Evolutionary conservation across 768 basidiomycete species (phyloP).

Genomic region (Tremella fuciformis): DNA sequence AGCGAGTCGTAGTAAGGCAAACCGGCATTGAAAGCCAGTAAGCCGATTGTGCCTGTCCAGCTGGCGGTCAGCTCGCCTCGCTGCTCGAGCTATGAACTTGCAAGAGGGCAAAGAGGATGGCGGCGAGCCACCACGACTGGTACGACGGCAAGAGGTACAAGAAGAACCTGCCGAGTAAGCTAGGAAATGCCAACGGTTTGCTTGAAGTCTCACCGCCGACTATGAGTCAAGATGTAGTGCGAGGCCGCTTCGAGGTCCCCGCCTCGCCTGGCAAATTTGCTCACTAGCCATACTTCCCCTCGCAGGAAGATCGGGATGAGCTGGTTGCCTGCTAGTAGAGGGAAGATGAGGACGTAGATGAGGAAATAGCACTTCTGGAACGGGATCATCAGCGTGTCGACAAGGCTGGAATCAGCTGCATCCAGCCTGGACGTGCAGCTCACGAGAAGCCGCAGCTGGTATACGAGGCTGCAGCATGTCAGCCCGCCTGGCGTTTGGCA

Average conservation of each 20-base stretch:
- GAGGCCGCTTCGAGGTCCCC: slow-evolving; percentile 17
- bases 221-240: slow-evolving; percentile 23
- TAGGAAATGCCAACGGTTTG: no score
- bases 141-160: slow-evolving; percentile 25
- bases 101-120: slow-evolving; percentile 3
- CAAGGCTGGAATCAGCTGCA: slow-evolving; percentile 8
- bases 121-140: slow-evolving; percentile 21
- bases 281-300: slow-evolving; percentile 20
- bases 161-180: slow-evolving; percentile 26
- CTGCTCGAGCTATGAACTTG: neutral
- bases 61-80: neutral
- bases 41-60: neutral
- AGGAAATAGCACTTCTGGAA: slow-evolving; percentile 27
- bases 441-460: slow-evolving; percentile 13
- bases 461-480: slow-evolving; percentile 6
- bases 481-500: neutral
- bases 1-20: slow-evolving; percentile 11
- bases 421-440: no score
- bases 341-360: slow-evolving; percentile 22
- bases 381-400: slow-evolving; percentile 24
- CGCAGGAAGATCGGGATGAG: slow-evolving; percentile 18
- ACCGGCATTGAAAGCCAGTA: slow-evolving; percentile 19
- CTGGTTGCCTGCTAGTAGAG: slow-evolving; percentile 25
- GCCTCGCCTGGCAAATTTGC: slow-evolving; percentile 15
- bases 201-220: slow-evolving; percentile 12